These are phyloP conservation scores for Rhizopogon salebrosus DNA, from an alignment of 768 basidiomycete genomes.

Conservation along the genomic window DNA sequence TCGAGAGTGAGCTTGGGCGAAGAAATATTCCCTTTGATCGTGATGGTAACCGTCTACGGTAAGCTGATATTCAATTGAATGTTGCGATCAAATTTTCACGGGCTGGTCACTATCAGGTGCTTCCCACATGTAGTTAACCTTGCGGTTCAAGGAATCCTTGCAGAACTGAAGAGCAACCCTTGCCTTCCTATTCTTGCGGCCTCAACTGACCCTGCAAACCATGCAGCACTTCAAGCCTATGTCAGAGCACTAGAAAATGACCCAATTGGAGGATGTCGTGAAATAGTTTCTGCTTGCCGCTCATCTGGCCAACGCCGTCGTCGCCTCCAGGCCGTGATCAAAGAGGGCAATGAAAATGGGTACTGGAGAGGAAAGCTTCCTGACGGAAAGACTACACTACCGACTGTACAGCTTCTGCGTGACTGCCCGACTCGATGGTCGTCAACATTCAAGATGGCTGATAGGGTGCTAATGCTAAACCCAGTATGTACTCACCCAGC, in stretches of 20 bases:
- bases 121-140: too few species aligned
- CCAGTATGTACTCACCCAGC: conserved; percentile 13
- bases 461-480: conserved; percentile 26
- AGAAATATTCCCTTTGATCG: conserved; percentile 12
- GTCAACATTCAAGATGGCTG: conserved; percentile 28
- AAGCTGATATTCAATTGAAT: neutral
- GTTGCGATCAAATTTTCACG: neutral
- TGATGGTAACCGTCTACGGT: conserved; percentile 13
- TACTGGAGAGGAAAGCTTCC: neutral
- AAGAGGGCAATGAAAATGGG: neutral
- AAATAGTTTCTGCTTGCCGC: conserved; percentile 7
- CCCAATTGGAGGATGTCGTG: conserved; percentile 3
- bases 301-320: conserved; percentile 13
- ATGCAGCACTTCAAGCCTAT: too few species aligned
- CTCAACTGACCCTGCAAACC: too few species aligned
- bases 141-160: too few species aligned
- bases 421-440: conserved; percentile 20
- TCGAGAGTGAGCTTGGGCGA: conserved; percentile 4
- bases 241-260: too few species aligned
- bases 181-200: too few species aligned
- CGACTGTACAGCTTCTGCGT: conserved; percentile 6
- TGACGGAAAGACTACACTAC: neutral
- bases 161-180: too few species aligned
- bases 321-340: conserved; percentile 8
- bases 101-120: neutral